Percentiles rank a stretch among this genome's conserved stretches.
Evolutionary conservation across 805 yeast species (phyloP).

Genomic region (Pichia manshurica): DNA sequence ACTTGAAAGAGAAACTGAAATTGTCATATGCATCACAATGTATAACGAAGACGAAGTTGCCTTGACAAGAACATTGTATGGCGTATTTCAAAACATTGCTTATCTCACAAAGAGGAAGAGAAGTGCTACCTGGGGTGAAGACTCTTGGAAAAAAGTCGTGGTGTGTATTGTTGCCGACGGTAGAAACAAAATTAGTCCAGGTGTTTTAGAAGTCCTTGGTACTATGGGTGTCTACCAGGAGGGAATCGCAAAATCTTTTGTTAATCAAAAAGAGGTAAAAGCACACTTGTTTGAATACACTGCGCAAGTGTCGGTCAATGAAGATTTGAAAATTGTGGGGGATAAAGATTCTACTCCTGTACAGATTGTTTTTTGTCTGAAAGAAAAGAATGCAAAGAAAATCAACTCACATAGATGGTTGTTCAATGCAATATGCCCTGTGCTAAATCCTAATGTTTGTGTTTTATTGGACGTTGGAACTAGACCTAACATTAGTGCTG

Average conservation of each 20-base stretch:
- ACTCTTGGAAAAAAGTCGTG: slow-evolving; percentile 95
- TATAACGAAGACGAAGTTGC: slow-evolving; percentile 91
- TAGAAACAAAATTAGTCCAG: slow-evolving; percentile 77
- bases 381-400: slow-evolving; percentile 87
- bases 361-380: slow-evolving; percentile 85
- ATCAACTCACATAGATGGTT: slow-evolving; percentile 98
- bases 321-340: slow-evolving; percentile 83
- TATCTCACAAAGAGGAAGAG: slow-evolving; percentile 76
- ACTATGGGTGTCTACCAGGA: slow-evolving; percentile 97
- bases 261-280: slow-evolving; percentile 84
- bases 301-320: slow-evolving; percentile 88
- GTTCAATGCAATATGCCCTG: slow-evolving; percentile 90
- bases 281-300: slow-evolving; percentile 96
- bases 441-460: slow-evolving; percentile 85
- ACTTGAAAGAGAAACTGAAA: slow-evolving; percentile 84
- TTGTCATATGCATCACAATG: slow-evolving; percentile 92
- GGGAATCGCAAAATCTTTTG: slow-evolving; percentile 91
- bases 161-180: slow-evolving; percentile 93
- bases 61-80: slow-evolving; percentile 89
- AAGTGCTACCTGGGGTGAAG: slow-evolving; percentile 90
- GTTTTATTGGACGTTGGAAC: slow-evolving; percentile 96
- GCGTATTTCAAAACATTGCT: slow-evolving; percentile 88
- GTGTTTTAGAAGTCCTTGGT: slow-evolving; percentile 81
- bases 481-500: slow-evolving; percentile 78
- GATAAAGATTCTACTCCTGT: slow-evolving; percentile 92